These are phyloP conservation scores for Alternaria tenuissima DNA, from an alignment of 2,329 filamentous ascomycete genomes.

Conservation along the genomic window DNA sequence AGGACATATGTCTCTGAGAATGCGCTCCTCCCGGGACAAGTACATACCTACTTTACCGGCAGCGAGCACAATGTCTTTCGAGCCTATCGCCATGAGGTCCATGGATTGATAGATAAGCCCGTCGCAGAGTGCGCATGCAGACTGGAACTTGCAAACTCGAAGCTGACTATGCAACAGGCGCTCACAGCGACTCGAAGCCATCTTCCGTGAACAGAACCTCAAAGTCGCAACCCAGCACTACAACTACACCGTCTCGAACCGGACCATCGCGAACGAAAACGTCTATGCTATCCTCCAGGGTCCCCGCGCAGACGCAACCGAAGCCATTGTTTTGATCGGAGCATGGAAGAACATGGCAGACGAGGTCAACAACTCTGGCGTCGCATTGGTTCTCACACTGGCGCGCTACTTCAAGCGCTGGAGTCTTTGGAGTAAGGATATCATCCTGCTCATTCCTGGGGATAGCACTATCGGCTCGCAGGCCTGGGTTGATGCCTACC, in stretches of 20 bases:
- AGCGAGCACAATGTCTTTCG: slow-evolving; percentile 95
- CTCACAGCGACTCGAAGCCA: slow-evolving; percentile 75
- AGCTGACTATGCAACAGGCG: slow-evolving; percentile 53
- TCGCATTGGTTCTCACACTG: slow-evolving; percentile 84
- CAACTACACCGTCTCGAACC: slow-evolving; percentile 80
- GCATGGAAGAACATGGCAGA: slow-evolving; percentile 85
- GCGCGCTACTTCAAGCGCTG: slow-evolving; percentile 96
- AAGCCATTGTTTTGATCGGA: slow-evolving; percentile 91
- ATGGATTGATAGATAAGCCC: slow-evolving; percentile 61
- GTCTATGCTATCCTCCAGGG: slow-evolving; percentile 93
- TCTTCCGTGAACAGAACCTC: slow-evolving; percentile 80
- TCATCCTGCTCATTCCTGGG: slow-evolving; percentile 87
- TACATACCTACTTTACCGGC: slow-evolving; percentile 96
- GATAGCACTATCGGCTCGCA: slow-evolving; percentile 91
- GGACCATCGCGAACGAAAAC: slow-evolving; percentile 81
- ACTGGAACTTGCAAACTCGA: not conserved
- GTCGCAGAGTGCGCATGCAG: slow-evolving; percentile 45
- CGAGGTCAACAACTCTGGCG: slow-evolving; percentile 83
- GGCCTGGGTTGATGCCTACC: slow-evolving; percentile 97
- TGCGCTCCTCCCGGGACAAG: slow-evolving; percentile 91
- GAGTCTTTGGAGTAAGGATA: slow-evolving; percentile 99
- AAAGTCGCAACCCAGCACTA: slow-evolving; percentile 91
- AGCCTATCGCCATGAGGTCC: slow-evolving; percentile 86
- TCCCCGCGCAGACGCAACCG: slow-evolving; percentile 92
- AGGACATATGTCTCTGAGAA: slow-evolving; percentile 98